Conservation (phyloP, 768 basidiomycete species). For the Mycena pura region DNA sequence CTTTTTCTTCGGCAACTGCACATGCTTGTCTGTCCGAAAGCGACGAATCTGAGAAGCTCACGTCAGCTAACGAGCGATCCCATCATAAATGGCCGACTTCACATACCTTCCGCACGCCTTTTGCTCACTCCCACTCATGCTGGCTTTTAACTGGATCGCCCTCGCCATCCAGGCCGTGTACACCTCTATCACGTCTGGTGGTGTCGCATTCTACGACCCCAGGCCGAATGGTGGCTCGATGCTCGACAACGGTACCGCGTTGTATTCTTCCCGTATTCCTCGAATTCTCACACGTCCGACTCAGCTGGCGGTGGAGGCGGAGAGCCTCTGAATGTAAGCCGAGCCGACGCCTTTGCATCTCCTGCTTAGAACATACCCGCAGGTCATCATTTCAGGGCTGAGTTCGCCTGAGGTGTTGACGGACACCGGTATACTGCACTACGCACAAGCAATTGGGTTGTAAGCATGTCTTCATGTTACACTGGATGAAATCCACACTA, state of each 20-base stretch:
- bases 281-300: neutral
- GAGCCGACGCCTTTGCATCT: too few species aligned
- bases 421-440: slow-evolving; percentile 54
- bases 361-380: slow-evolving; percentile 17
- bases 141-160: slow-evolving; percentile 9
- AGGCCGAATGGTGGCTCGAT: slow-evolving; percentile 46
- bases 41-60: slow-evolving; percentile 1
- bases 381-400: slow-evolving; percentile 64
- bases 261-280: neutral
- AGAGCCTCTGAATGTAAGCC: slow-evolving; percentile 57
- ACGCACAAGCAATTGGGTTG: slow-evolving; percentile 61
- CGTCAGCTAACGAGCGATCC: neutral
- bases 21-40: neutral
- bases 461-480: slow-evolving; percentile 33
- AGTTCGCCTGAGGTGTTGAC: slow-evolving; percentile 58
- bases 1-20: too few species aligned
- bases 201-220: slow-evolving; percentile 44
- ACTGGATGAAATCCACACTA: neutral
- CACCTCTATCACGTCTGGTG: neutral
- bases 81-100: neutral
- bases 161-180: slow-evolving; percentile 14
- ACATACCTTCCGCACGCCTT: neutral
- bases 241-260: slow-evolving; percentile 41
- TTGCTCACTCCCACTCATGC: slow-evolving; percentile 6
- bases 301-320: slow-evolving; percentile 41